A percentile compares a stretch with the other conserved stretches of the same genome.
Conservation (phyloP, 305 asterid species). For the Fraxinus floribunda region DNA sequence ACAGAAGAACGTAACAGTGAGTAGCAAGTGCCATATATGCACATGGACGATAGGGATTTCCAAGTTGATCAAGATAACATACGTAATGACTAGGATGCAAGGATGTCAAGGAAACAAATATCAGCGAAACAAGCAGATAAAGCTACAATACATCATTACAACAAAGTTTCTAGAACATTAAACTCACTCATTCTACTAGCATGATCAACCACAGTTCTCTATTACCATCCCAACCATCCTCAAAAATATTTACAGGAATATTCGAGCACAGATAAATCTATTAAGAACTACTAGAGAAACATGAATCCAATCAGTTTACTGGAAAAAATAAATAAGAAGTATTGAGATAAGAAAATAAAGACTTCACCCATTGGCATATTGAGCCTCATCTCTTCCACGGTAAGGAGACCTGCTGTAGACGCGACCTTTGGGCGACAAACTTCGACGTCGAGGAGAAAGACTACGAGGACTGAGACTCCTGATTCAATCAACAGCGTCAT, state of each 20-base stretch:
- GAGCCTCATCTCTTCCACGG: slow-evolving; percentile 75
- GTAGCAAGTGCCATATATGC: not conserved
- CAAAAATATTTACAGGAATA: not conserved
- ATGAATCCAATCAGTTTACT: not conserved
- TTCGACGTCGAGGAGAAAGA: slow-evolving; percentile 82
- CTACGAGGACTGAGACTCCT: slow-evolving; percentile 92
- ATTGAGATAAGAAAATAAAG: not conserved
- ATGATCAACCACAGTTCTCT: not conserved
- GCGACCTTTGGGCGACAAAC: slow-evolving; percentile 83
- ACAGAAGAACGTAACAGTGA: not conserved
- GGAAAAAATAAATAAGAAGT: not conserved
- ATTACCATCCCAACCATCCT: not conserved
- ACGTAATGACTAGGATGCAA: not conserved
- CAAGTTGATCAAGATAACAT: not conserved
- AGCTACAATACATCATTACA: not conserved
- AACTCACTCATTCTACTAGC: not conserved
- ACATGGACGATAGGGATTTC: not conserved
- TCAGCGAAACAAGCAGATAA: not conserved
- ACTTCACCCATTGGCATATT: slow-evolving; percentile 75
- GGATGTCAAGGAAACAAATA: not conserved
- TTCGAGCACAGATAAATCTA: not conserved
- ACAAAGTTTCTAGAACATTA: not conserved
- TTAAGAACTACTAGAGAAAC: not conserved
- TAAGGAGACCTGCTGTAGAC: slow-evolving; percentile 81
- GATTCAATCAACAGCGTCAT: slow-evolving; percentile 15